These are phyloP conservation scores for Tilletia walkeri DNA, from an alignment of 1,284 basidiomycete genomes.

Conservation along the genomic window DNA sequence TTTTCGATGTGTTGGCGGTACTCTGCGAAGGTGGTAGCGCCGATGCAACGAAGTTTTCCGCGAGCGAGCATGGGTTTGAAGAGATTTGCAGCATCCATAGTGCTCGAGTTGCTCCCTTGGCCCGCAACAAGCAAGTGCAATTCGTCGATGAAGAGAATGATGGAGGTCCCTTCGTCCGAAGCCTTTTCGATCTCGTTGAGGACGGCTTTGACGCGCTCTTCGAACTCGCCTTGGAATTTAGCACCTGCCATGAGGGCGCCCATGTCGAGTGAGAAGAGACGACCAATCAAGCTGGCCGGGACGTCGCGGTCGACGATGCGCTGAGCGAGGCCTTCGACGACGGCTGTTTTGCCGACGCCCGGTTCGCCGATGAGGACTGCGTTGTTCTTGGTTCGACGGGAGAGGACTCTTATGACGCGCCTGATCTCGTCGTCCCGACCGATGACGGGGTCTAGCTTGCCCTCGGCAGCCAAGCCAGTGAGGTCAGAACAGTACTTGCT, in stretches of 20 bases:
- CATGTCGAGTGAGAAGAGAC: constrained; percentile 80
- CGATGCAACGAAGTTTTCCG: constrained; percentile 84
- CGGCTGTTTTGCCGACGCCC: constrained; percentile 63
- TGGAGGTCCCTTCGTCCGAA: constrained; percentile 73
- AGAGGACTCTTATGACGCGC: constrained; percentile 54
- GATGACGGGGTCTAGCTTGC: constrained; percentile 64
- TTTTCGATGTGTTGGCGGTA: constrained; percentile 96
- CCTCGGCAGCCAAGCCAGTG: constrained; percentile 63
- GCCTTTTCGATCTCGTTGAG: constrained; percentile 88
- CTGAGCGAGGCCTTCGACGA: constrained; percentile 93
- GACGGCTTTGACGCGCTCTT: constrained; percentile 92
- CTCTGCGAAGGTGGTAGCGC: constrained; percentile 89
- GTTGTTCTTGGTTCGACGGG: constrained; percentile 76
- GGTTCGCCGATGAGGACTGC: constrained; percentile 79
- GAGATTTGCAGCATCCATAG: constrained; percentile 54
- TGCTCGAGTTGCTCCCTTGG: constrained; percentile 40
- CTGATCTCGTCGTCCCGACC: constrained; percentile 57
- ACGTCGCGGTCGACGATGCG: constrained; percentile 93
- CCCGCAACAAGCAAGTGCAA: constrained; percentile 56
- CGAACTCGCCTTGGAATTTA: constrained; percentile 94
- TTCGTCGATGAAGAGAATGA: constrained; percentile 95
- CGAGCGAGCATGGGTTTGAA: constrained; percentile 63
- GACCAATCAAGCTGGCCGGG: constrained; percentile 78
- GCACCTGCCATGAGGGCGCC: constrained; percentile 94
- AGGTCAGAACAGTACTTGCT: constrained; percentile 58